Conservation (phyloP, 345 rosid genomes). For the Populus euphratica region DNA sequence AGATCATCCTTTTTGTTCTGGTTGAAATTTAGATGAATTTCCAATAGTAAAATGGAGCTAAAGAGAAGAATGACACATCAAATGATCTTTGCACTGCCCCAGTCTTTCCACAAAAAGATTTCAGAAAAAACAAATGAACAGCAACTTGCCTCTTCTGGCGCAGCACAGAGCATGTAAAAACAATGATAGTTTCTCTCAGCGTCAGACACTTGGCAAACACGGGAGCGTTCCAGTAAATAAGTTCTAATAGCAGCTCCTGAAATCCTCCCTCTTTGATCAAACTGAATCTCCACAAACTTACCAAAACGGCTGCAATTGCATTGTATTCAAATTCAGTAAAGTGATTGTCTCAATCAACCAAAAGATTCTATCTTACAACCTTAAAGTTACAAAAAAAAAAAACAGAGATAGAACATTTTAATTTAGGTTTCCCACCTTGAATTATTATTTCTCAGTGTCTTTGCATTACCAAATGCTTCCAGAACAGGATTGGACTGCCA, state of each 20-base stretch:
- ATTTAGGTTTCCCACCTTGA: slow-evolving; percentile 59
- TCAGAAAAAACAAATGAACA: background rate
- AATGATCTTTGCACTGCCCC: background rate
- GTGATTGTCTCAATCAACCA: slow-evolving; percentile 12
- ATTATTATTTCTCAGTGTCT: slow-evolving; percentile 92
- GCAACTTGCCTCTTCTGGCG: slow-evolving; percentile 70
- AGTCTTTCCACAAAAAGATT: background rate
- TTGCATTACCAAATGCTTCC: slow-evolving; percentile 99
- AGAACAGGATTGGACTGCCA: slow-evolving; percentile 98
- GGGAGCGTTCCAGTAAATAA: slow-evolving; percentile 93
- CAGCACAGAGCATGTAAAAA: slow-evolving; percentile 98
- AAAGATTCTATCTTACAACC: slow-evolving; percentile 1
- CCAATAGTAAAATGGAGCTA: too few relatives aligned
- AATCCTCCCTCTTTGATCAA: slow-evolving; percentile 76
- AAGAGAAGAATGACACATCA: too few relatives aligned
- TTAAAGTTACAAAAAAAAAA: slow-evolving; percentile 2
- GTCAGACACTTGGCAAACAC: slow-evolving; percentile 97
- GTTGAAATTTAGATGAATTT: too few relatives aligned
- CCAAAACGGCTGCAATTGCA: slow-evolving; percentile 78
- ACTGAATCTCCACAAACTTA: slow-evolving; percentile 99
- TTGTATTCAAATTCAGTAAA: background rate
- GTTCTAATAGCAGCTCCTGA: slow-evolving; percentile 99
- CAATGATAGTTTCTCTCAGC: slow-evolving; percentile 99
- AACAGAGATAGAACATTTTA: background rate
- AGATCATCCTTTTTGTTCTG: too few relatives aligned